phyloP scores from a whole-genome alignment of 2,329 filamentous ascomycete species.

The Aspergillus carbonarius region DNA sequence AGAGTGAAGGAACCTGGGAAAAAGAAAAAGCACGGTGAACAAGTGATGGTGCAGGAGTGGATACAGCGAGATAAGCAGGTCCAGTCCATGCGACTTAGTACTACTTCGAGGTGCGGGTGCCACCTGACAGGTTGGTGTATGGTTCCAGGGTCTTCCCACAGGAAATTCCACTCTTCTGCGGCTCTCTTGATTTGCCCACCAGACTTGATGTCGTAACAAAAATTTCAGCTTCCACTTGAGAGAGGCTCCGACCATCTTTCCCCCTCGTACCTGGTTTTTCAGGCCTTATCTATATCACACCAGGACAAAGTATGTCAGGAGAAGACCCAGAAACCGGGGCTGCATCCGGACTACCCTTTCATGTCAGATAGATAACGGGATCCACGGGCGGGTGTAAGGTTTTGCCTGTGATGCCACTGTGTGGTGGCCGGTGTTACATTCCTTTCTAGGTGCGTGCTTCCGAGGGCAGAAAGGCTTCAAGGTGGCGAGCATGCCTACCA shows the following conservation, averaged over 20 bases:
- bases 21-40: not conserved
- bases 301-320: too few relatives aligned
- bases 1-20: not conserved
- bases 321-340: not conserved
- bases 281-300: not conserved
- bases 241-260: not conserved
- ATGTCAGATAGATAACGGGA: not conserved
- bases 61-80: not conserved
- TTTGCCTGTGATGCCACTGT: not conserved
- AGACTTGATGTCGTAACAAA: not conserved
- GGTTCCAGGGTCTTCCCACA: not conserved
- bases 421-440: not conserved
- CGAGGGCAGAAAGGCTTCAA: not conserved
- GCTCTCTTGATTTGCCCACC: slow-evolving; percentile 1
- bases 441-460: not conserved
- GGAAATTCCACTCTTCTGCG: not conserved
- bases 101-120: not conserved
- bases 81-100: not conserved
- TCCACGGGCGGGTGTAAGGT: not conserved
- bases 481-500: not conserved
- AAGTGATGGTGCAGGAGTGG: not conserved
- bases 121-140: not conserved
- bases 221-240: not conserved
- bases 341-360: not conserved
- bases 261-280: not conserved